Evolutionary conservation across 306 rosid species (phyloP), one percentile per base, ranked within the genome.

Genomic region (Styphnolobium japonicum): DNA sequence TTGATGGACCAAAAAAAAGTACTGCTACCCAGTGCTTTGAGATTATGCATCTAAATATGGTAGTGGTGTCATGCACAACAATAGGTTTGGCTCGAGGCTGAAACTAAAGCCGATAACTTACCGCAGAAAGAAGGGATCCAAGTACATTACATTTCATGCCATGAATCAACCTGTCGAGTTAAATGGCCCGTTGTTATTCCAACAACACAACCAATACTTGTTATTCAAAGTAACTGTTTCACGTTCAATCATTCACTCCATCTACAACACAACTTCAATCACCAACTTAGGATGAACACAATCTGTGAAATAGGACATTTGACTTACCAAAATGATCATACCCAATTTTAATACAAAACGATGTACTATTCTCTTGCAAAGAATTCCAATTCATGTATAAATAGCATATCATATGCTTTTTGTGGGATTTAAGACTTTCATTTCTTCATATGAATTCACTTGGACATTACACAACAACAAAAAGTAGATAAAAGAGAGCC

Each of bases 391-490:
- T 37, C 43, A 25, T 68, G 42, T 60, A 67, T 62, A 22, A 19
- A 52, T 18, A 27, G 85, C 56, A 67, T 49, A 77, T 36, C 52
- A 70, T 43, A 27, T 34, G 71, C 63, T 73, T 56, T 37, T 45
- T 67, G 27, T 60, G 34, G 48, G 22, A 29, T 52, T 42, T 60
- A n/a, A 80, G 67, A 29, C 52, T 66, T 60, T 52, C 69, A 75
- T 37, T 83, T 79, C 71, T 39, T 80, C 73, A 61, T 48, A 37
- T 69, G 79, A 82, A 37, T 79, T 76, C 46, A 57, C 66, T 60
- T 71, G 58, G 40, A 80, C 71, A 76, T 75, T 66, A 75, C 85
- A 82, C 61, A 65, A 76, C 70, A 61, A 45, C 60, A 81, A 29
- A 43, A 58, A 31, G 14, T 16, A 74, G 49, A 75, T 4, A 82